Base-by-base conservation (phyloP, 192 early-diverging fungal genomes). In the Ambispora gerdemannii region DNA sequence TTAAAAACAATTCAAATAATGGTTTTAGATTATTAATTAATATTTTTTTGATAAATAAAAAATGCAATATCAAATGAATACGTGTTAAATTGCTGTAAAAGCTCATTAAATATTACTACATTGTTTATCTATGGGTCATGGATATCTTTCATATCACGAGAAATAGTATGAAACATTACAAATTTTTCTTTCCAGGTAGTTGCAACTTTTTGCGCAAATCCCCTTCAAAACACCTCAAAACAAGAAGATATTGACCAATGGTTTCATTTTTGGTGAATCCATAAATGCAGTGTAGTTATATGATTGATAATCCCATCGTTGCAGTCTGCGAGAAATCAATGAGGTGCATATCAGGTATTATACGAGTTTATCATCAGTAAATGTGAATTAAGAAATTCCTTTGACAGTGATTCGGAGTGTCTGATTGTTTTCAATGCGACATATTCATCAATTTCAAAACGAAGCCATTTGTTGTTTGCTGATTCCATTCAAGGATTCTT, bases 381-480 rank as follows among this genome's bases (percentile, higher is more conserved):
- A 61, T 61, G 28, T 61, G 19, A 33, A 15, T 61, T n/a, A 20
- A 61, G 59, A 28, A 61, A 61, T 32, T 28, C 32, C 59, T 22
- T 61, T 30, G 59, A 34, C 28, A 61, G 59, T 33, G 27, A 34
- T 61, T n/a, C 59, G 59, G n/a, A n/a, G n/a, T n/a, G n/a, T n/a
- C n/a, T n/a, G n/a, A 61, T 8, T 34, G 59, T 61, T 61, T 61
- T 61, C 28, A 61, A 61, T 61, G 59, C 59, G 32, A 61, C 59
- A 61, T 33, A 30, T 61, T 61, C 59, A n/a, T 34, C n/a, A 34
- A 32, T 8, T 28, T 61, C 2, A 15, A 32, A 8, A 61, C 59
- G 59, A 61, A 0, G n/a, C 59, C 59, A 61, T n/a, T 8, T 25
- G 33, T 61, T 61, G 6, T 61, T 30, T 61, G 0, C 11, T 61